These are phyloP conservation scores for Aspergillus pseudonomiae DNA, from an alignment of 2,329 filamentous ascomycete genomes.

Conservation along the genomic window DNA sequence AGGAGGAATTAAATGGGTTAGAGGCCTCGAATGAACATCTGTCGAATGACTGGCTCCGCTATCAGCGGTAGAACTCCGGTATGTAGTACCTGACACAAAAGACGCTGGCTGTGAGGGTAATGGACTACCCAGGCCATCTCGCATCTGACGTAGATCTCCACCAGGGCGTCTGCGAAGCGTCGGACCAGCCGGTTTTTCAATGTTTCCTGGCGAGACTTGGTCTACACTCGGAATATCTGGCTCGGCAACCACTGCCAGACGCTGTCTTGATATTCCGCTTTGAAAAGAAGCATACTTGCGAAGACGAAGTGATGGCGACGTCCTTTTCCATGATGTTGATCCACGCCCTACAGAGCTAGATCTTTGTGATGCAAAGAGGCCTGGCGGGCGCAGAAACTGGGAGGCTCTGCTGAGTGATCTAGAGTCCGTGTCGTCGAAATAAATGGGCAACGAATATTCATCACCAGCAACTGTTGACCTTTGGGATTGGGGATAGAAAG, in stretches of 20 bases:
- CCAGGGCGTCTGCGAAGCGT: conserved; percentile 73
- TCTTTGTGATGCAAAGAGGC: conserved; percentile 23
- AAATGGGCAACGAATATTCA: conserved; percentile 33
- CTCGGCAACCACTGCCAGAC: conserved; percentile 30
- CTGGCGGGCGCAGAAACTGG: conserved; percentile 20
- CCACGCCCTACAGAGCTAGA: conserved; percentile 33
- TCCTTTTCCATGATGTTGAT: conserved; percentile 28
- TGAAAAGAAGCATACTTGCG: conserved; percentile 51
- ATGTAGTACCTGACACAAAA: conserved; percentile 40
- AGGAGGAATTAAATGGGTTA: conserved; percentile 32
- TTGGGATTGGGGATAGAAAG: conserved; percentile 24
- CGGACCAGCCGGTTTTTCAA: conserved; percentile 41
- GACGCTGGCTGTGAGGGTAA: conserved; percentile 40
- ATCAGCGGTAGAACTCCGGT: conserved; percentile 31
- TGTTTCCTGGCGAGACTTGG: conserved; percentile 14
- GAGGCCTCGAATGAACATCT: conserved; percentile 26
- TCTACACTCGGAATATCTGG: conserved; percentile 20
- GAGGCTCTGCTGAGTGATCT: conserved; percentile 17
- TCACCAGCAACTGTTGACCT: conserved; percentile 28
- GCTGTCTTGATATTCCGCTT: conserved; percentile 42
- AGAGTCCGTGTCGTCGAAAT: conserved; percentile 28
- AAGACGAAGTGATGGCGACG: conserved; percentile 39
- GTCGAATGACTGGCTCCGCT: conserved; percentile 20
- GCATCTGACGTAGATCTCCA: conserved; percentile 71
- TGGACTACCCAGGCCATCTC: conserved; percentile 66